These are phyloP conservation scores for Rhynchospora pubera DNA, from an alignment of 176 grass and related monocot genomes.

Conservation along the genomic window DNA sequence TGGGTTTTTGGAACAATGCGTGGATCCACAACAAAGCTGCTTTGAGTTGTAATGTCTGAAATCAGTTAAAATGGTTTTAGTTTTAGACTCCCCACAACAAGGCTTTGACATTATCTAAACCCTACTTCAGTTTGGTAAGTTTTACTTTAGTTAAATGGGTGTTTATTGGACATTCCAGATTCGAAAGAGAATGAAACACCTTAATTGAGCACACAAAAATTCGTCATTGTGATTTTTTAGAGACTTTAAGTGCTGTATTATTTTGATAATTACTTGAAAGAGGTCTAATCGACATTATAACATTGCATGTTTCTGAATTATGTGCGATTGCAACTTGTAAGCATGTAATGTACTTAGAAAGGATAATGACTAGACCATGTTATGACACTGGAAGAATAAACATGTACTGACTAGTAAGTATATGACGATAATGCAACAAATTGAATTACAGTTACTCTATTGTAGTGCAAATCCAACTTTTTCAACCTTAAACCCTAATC, in stretches of 20 bases:
- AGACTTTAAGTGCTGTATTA: background rate
- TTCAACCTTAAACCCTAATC: no score
- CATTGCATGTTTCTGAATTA: no score
- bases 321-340: no score
- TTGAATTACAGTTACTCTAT: no score
- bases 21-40: background rate
- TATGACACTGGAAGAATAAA: no score
- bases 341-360: no score
- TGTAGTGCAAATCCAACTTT: no score
- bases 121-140: background rate
- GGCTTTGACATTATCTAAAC: background rate
- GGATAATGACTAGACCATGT: no score
- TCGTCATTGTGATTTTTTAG: background rate
- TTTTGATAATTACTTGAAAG: background rate
- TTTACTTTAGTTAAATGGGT: background rate
- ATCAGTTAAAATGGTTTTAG: background rate
- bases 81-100: background rate
- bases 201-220: background rate
- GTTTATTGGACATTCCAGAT: background rate
- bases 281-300: no score
- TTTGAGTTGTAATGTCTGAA: background rate
- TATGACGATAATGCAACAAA: no score
- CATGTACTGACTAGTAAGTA: no score
- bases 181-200: background rate
- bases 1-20: conserved; percentile 9